Conservation (phyloP, 2,329 filamentous ascomycete species). For the Xylariomycetidae sp. region DNA sequence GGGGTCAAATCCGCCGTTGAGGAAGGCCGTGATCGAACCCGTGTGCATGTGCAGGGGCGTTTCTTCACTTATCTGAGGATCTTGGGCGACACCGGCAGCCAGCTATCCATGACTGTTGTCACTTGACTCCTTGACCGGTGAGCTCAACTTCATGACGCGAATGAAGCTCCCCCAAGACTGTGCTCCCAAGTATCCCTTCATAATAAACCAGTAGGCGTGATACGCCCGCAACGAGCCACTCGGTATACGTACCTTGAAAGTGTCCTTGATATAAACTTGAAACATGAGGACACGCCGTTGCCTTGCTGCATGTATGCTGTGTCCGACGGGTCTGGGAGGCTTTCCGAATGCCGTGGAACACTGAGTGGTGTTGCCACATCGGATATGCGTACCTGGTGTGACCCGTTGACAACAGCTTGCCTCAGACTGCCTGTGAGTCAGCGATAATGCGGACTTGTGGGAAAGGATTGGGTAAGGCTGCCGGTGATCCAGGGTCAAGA, state of each 20-base stretch:
- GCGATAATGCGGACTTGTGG: not conserved
- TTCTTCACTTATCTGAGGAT: too few relatives aligned
- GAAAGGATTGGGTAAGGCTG: slow-evolving; percentile 7
- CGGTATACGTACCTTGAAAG: slow-evolving; percentile 6
- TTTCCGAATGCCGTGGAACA: slow-evolving; percentile 25
- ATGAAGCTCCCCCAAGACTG: not conserved
- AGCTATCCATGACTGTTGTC: too few relatives aligned
- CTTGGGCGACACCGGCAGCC: too few relatives aligned
- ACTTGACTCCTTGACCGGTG: too few relatives aligned
- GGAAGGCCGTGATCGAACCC: not conserved
- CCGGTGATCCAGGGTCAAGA: slow-evolving; percentile 10
- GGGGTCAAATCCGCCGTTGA: not conserved
- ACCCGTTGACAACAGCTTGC: slow-evolving; percentile 11
- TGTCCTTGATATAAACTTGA: slow-evolving; percentile 21
- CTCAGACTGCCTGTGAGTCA: not conserved
- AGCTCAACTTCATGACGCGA: too few relatives aligned
- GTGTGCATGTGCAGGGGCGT: not conserved
- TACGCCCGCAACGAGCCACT: not conserved
- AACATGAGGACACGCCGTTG: slow-evolving; percentile 18
- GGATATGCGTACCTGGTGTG: slow-evolving; percentile 16
- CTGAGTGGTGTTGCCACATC: slow-evolving; percentile 11
- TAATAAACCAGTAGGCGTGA: not conserved
- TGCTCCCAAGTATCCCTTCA: not conserved
- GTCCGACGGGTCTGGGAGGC: slow-evolving; percentile 19
- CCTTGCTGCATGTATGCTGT: slow-evolving; percentile 12